phyloP scores from a whole-genome alignment of 176 grass and related monocot genomes.

The Hyparrhenia diplandra region DNA sequence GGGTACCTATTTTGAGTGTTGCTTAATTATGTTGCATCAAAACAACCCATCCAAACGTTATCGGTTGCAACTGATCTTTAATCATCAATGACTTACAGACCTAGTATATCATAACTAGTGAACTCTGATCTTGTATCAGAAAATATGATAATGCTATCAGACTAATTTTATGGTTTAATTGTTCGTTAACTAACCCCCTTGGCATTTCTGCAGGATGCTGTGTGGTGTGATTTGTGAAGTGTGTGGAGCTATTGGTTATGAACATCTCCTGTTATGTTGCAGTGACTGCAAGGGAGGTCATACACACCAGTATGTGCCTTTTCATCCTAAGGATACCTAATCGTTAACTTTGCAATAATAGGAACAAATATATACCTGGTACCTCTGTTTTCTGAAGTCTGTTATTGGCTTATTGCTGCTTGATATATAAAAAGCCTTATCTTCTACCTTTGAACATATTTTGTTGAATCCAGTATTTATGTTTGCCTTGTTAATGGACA shows the following conservation, averaged over 20 bases:
- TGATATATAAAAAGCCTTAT: not conserved
- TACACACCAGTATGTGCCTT: slow-evolving; percentile 31
- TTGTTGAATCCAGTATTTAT: not conserved
- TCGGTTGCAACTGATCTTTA: not conserved
- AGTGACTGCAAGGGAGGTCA: not conserved
- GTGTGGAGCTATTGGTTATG: slow-evolving; percentile 27
- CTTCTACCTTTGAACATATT: slow-evolving; percentile 1
- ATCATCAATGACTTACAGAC: not conserved
- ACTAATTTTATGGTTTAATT: not conserved
- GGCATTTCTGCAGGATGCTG: slow-evolving; percentile 20
- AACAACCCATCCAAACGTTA: not conserved
- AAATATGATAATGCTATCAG: not conserved
- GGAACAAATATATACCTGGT: not conserved
- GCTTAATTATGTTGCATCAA: not conserved
- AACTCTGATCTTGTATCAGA: too few relatives aligned
- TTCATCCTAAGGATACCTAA: not conserved
- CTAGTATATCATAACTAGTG: not conserved
- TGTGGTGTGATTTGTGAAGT: slow-evolving; percentile 38
- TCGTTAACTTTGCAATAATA: not conserved
- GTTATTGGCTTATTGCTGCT: too few relatives aligned
- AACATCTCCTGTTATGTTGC: slow-evolving; percentile 25
- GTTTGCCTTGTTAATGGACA: too few relatives aligned
- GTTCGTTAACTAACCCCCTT: not conserved
- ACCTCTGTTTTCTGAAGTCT: not conserved
- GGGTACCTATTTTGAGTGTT: not conserved